Conservation (phyloP, 2,329 filamentous ascomycete species). For the Penicillium corylophilum region DNA sequence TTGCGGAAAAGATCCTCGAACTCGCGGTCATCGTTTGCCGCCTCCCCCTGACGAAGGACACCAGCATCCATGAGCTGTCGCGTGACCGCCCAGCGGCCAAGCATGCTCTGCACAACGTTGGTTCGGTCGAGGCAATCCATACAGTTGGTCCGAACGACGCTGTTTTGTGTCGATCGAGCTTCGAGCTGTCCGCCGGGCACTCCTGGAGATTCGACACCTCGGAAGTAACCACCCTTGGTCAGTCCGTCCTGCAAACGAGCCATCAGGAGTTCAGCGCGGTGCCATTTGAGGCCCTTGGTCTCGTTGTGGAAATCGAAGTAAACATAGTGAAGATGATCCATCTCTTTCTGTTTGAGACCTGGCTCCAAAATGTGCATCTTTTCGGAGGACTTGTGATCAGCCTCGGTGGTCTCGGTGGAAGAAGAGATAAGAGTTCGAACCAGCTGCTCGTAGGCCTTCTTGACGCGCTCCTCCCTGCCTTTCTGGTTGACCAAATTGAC, state of each 20-base stretch:
- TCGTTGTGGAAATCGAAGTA: conserved; percentile 99
- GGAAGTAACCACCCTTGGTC: conserved; percentile 83
- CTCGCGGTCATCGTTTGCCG: conserved; percentile 72
- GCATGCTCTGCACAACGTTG: conserved; percentile 97
- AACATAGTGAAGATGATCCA: conserved; percentile 87
- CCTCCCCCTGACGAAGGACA: conserved; percentile 71
- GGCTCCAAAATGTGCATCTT: conserved; percentile 79
- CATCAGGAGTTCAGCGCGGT: conserved; percentile 82
- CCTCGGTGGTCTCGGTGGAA: conserved; percentile 64
- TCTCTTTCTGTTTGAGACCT: conserved; percentile 58
- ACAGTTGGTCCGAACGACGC: conserved; percentile 94
- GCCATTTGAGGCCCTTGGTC: conserved; percentile 91
- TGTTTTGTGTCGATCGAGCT: conserved; percentile 75
- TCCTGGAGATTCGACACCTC: conserved; percentile 80
- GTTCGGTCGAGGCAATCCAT: conserved; percentile 99
- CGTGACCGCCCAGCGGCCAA: conserved; percentile 84
- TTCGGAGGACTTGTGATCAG: conserved; percentile 68
- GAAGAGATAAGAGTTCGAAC: conserved; percentile 71
- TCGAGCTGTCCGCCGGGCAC: conserved; percentile 71
- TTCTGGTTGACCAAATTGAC: conserved; percentile 98
- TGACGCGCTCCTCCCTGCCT: conserved; percentile 83
- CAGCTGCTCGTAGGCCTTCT: conserved; percentile 91
- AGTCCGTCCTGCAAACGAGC: conserved; percentile 77
- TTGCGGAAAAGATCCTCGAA: conserved; percentile 96
- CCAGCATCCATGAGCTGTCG: conserved; percentile 85